Conservation (phyloP, 805 yeast species). For the Ogataea glucozyma region DNA sequence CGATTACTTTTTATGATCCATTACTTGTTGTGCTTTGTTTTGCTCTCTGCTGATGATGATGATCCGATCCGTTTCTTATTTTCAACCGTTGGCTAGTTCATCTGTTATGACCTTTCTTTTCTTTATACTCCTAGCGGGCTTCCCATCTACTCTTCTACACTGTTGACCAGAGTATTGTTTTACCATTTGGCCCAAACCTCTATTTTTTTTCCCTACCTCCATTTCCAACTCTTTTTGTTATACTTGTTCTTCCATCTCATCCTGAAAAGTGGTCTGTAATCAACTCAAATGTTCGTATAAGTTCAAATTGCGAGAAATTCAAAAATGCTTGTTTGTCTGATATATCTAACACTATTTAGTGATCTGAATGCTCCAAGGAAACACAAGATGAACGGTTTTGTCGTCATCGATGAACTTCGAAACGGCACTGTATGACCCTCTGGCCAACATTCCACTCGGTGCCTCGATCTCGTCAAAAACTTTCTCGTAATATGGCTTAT, state of each 20-base stretch:
- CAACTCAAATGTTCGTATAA: slow-evolving; percentile 1
- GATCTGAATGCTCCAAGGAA: slow-evolving; percentile 87
- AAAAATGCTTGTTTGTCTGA: slow-evolving; percentile 1
- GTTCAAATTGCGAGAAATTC: too few relatives aligned
- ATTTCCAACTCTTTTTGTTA: too few relatives aligned
- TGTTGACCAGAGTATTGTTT: neutral
- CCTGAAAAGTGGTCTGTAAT: neutral
- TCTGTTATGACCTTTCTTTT: slow-evolving; percentile 7
- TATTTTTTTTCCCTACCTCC: neutral
- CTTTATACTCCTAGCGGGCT: too few relatives aligned
- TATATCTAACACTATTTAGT: slow-evolving; percentile 44
- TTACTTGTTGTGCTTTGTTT: slow-evolving; percentile 4
- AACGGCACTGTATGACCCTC: slow-evolving; percentile 81
- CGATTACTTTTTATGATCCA: slow-evolving; percentile 78
- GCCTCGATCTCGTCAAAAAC: slow-evolving; percentile 79
- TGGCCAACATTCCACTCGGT: slow-evolving; percentile 84
- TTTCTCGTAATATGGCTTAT: slow-evolving; percentile 75
- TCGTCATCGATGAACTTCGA: slow-evolving; percentile 90
- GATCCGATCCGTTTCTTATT: too few relatives aligned
- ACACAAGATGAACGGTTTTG: slow-evolving; percentile 63
- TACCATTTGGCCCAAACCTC: neutral
- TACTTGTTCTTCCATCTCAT: too few relatives aligned
- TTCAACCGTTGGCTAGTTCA: slow-evolving; percentile 5
- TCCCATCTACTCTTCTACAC: too few relatives aligned
- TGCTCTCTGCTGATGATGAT: slow-evolving; percentile 3